phyloP scores from a whole-genome alignment of 371 early-diverging fungal species.

The Dichotomocladium elegans region DNA sequence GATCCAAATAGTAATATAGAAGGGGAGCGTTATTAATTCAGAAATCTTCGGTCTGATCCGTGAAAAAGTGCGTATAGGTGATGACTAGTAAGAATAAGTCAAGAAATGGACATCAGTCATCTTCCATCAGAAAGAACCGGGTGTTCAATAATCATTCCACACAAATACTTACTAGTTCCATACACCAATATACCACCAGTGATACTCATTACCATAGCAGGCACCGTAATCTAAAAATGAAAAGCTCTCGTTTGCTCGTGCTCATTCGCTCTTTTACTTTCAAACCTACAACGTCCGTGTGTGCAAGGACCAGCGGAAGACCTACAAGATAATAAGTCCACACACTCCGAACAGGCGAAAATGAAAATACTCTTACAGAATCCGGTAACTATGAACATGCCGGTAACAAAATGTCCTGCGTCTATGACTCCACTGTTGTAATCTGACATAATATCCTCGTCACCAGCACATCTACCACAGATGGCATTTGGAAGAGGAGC shows the following conservation, averaged over 20 bases:
- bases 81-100: constrained; percentile 25
- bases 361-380: constrained; percentile 63
- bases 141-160: too few species aligned
- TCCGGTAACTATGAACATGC: constrained; percentile 88
- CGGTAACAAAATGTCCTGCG: constrained; percentile 90
- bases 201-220: constrained; percentile 87
- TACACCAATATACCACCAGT: constrained; percentile 86
- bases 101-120: neutral
- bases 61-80: constrained; percentile 46
- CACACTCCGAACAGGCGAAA: neutral
- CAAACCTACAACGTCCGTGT: constrained; percentile 60
- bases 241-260: neutral
- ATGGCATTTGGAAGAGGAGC: constrained; percentile 91
- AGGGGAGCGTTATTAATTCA: too few species aligned
- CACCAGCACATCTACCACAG: constrained; percentile 70
- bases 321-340: constrained; percentile 18
- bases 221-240: constrained; percentile 53
- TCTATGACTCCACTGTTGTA: constrained; percentile 77
- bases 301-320: constrained; percentile 72
- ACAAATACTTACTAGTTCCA: constrained; percentile 64
- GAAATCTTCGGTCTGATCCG: constrained; percentile 39
- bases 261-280: neutral
- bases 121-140: too few species aligned
- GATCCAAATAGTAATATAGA: too few species aligned
- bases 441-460: constrained; percentile 74